Percentiles rank a stretch among this genome's conserved stretches.
phyloP scores from a whole-genome alignment of 306 rosid genomes.

The Glycine tomentella region DNA sequence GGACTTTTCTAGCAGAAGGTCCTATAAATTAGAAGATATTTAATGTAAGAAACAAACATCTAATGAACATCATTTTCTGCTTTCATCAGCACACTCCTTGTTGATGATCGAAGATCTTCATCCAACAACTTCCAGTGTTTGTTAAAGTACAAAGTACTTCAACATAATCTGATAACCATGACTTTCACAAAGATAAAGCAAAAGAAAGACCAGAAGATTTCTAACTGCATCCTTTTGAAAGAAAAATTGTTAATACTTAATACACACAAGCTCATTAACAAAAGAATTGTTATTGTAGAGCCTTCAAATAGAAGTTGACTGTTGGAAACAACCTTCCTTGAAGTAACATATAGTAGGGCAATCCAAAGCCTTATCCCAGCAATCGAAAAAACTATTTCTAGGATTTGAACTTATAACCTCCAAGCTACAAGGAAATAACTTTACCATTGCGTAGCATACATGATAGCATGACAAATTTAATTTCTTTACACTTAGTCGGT shows the following conservation, averaged over 20 bases:
- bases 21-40: neutral
- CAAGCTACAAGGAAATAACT: neutral
- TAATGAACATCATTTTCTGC: neutral
- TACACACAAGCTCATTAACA: neutral
- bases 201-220: neutral
- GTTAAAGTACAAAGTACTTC: no score
- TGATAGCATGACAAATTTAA: neutral
- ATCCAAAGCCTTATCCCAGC: neutral
- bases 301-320: neutral
- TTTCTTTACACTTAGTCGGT: neutral
- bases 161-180: neutral
- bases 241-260: neutral
- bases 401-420: neutral
- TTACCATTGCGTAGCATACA: neutral
- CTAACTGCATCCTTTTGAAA: slow-evolving; percentile 2
- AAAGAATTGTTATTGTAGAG: neutral
- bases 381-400: neutral
- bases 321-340: neutral
- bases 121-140: neutral
- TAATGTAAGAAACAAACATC: slow-evolving; percentile 27
- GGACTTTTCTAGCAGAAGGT: slow-evolving; percentile 1
- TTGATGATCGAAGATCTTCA: slow-evolving; percentile 12
- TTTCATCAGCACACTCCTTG: neutral
- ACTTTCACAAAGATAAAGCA: neutral
- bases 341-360: slow-evolving; percentile 1